phyloP scores from a whole-genome alignment of 345 rosid genomes.

The Barbarea vulgaris region DNA sequence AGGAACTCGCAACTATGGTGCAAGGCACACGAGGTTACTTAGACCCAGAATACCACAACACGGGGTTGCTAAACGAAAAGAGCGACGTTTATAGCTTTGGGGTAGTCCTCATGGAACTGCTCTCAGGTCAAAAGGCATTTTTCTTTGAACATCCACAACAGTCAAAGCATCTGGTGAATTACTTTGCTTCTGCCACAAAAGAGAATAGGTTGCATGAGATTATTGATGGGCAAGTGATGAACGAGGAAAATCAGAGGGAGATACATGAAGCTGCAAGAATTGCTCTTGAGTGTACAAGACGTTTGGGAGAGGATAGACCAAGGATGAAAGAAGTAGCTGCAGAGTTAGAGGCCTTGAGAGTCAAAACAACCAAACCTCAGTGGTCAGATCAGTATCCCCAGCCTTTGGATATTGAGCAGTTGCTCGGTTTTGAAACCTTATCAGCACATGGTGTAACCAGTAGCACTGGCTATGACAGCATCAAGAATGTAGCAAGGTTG shows the following conservation, averaged over 20 bases:
- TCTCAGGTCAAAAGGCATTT: slow-evolving; percentile 42
- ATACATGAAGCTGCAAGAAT: slow-evolving; percentile 26
- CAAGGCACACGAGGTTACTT: slow-evolving; percentile 54
- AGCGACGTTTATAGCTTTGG: slow-evolving; percentile 64
- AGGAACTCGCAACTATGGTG: slow-evolving; percentile 46
- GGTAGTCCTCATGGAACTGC: slow-evolving; percentile 48
- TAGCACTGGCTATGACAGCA: slow-evolving; percentile 9
- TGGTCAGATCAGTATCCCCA: not conserved
- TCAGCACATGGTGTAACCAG: not conserved
- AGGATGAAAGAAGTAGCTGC: slow-evolving; percentile 40
- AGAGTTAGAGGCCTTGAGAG: slow-evolving; percentile 37
- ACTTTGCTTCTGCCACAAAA: slow-evolving; percentile 37
- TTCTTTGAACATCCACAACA: slow-evolving; percentile 24
- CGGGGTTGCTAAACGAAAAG: slow-evolving; percentile 39
- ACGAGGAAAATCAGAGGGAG: slow-evolving; percentile 9
- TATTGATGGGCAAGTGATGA: slow-evolving; percentile 22
- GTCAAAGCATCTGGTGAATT: slow-evolving; percentile 40
- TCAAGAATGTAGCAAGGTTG: not conserved
- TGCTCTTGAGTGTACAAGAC: slow-evolving; percentile 37
- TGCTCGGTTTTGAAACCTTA: slow-evolving; percentile 11
- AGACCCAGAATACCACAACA: slow-evolving; percentile 50
- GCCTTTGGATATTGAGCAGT: slow-evolving; percentile 4
- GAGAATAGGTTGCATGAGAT: slow-evolving; percentile 22
- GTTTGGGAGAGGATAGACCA: slow-evolving; percentile 45
- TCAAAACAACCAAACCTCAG: not conserved